Percentiles rank a stretch among this genome's conserved stretches.
Conservation (phyloP, 2,329 filamentous ascomycete species). For the Verticillium zaregamsianum region DNA sequence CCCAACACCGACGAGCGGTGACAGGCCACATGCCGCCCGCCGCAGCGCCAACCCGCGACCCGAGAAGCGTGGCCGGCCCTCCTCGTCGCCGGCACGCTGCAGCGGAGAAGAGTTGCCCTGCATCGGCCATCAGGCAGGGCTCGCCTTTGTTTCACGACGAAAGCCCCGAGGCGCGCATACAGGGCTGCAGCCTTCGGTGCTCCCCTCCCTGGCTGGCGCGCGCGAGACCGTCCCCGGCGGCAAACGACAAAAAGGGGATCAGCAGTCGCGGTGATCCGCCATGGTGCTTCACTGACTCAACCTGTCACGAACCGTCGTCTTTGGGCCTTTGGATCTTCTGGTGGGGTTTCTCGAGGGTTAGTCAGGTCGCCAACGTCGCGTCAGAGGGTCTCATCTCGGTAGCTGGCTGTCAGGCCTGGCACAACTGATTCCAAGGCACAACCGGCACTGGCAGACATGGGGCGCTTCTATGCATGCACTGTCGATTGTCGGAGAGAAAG, state of each 20-base stretch:
- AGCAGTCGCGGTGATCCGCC: neutral
- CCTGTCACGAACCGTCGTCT: neutral
- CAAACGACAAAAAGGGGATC: neutral
- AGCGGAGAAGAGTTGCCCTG: neutral
- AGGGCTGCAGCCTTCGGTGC: neutral
- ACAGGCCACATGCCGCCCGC: neutral
- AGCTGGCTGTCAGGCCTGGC: neutral
- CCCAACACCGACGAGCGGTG: neutral
- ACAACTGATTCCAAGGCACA: neutral
- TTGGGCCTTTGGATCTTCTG: neutral
- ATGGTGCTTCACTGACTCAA: neutral
- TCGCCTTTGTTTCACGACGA: neutral
- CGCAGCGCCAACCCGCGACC: neutral
- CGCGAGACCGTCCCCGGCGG: neutral
- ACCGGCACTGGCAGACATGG: neutral
- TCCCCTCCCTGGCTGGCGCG: neutral
- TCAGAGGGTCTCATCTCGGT: neutral
- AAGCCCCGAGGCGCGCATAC: neutral
- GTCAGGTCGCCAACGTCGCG: neutral
- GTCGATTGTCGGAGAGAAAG: neutral
- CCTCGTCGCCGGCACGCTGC: neutral
- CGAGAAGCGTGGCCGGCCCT: neutral
- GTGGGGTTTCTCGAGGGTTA: neutral
- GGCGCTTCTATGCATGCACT: neutral
- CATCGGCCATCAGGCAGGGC: no score